phyloP scores from a whole-genome alignment of 2,329 filamentous ascomycete species.

The Pseudocercospora cruenta region DNA sequence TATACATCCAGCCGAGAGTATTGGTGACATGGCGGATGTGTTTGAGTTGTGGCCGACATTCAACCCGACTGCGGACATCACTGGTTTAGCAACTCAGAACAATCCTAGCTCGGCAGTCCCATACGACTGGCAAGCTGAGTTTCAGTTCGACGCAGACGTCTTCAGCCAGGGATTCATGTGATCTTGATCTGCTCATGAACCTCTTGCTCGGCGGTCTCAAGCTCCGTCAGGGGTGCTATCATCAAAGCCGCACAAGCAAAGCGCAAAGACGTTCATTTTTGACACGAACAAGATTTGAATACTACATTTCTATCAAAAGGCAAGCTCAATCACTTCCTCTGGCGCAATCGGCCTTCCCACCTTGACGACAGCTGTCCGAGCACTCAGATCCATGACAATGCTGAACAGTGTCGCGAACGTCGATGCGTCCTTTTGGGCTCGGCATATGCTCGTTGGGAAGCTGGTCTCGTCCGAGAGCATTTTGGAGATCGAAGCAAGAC shows the following conservation, averaged over 20 bases:
- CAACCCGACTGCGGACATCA: neutral
- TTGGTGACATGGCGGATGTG: neutral
- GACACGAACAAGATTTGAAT: neutral
- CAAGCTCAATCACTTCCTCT: slow-evolving; percentile 27
- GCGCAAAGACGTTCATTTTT: neutral
- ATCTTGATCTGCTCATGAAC: neutral
- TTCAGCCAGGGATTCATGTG: neutral
- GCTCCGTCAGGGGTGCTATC: neutral
- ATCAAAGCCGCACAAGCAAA: neutral
- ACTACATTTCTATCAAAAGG: neutral
- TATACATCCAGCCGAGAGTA: neutral
- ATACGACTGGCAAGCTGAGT: slow-evolving; percentile 5
- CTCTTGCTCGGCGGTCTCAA: neutral
- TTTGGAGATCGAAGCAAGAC: neutral
- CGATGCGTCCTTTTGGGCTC: slow-evolving; percentile 27
- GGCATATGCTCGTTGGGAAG: slow-evolving; percentile 42
- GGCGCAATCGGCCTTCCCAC: slow-evolving; percentile 38
- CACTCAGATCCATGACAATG: slow-evolving; percentile 42
- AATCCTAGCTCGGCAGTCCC: neutral
- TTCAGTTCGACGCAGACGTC: neutral
- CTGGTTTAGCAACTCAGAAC: neutral
- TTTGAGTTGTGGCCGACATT: neutral
- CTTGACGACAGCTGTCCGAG: slow-evolving; percentile 32
- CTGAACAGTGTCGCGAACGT: slow-evolving; percentile 40
- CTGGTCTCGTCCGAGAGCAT: slow-evolving; percentile 37